Conservation (phyloP, 2,329 filamentous ascomycete species). For the Ceratocystis cubensis region DNA sequence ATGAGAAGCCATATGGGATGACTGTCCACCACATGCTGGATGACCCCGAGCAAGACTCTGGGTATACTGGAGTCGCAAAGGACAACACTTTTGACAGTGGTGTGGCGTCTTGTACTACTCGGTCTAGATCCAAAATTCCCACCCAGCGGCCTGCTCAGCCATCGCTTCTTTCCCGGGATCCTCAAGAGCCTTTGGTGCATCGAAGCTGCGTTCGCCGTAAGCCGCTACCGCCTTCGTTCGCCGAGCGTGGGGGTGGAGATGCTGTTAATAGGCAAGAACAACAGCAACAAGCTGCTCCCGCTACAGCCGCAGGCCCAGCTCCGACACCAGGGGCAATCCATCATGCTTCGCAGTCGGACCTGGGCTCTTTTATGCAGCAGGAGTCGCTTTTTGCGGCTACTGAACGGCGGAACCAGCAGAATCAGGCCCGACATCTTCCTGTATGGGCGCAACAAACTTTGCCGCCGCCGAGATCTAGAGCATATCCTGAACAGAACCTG, state of each 20-base stretch:
- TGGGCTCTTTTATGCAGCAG: not conserved
- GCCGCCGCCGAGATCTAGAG: not conserved
- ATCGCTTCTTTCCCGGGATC: not conserved
- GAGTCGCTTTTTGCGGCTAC: slow-evolving; percentile 13
- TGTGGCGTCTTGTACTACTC: not conserved
- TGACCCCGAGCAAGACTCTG: slow-evolving; percentile 37
- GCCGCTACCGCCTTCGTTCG: not conserved
- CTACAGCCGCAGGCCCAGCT: not conserved
- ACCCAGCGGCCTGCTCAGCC: not conserved
- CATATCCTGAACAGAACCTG: not conserved
- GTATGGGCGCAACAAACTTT: not conserved
- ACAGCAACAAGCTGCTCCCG: not conserved
- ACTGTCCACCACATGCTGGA: slow-evolving; percentile 96
- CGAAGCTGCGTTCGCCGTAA: slow-evolving; percentile 16
- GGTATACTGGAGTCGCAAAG: not conserved
- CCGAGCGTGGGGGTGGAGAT: not conserved
- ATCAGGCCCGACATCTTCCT: not conserved
- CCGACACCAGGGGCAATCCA: not conserved
- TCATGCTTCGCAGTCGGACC: not conserved
- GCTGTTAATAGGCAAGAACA: not conserved
- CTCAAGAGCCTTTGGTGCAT: slow-evolving; percentile 7
- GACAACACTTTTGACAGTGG: slow-evolving; percentile 8
- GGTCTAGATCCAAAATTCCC: not conserved
- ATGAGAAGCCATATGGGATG: slow-evolving; percentile 80
- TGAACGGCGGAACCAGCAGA: slow-evolving; percentile 6